These are phyloP conservation scores for Globisporangium camurandrum DNA, from an alignment of 352 stramenopile species.

Conservation along the genomic window DNA sequence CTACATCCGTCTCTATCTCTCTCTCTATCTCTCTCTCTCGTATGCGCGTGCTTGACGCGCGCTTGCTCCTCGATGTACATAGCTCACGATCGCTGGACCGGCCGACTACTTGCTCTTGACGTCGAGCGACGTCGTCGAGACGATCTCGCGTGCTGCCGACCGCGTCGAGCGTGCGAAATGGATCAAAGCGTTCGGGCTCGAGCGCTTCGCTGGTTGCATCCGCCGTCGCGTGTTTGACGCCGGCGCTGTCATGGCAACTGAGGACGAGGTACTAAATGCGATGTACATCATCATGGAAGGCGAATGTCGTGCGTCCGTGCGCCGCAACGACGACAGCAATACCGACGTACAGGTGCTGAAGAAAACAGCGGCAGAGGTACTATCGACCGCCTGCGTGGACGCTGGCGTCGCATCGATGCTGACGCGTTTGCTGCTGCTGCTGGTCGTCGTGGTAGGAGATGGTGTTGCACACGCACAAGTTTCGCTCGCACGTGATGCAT, in stretches of 20 bases:
- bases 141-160: conserved; percentile 18
- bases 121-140: conserved; percentile 25
- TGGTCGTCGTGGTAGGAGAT: no score
- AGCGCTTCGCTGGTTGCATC: conserved; percentile 26
- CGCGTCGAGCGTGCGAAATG: conserved; percentile 18
- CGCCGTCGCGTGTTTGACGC: conserved; percentile 26
- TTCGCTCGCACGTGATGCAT: conserved; percentile 14
- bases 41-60: no score
- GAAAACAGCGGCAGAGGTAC: neutral
- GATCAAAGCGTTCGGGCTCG: conserved; percentile 26
- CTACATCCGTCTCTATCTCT: no score
- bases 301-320: conserved; percentile 29
- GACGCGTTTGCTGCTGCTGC: neutral
- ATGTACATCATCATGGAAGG: conserved; percentile 34
- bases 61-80: no score
- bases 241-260: conserved; percentile 18
- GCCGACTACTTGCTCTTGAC: conserved; percentile 35
- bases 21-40: no score
- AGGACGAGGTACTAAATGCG: conserved; percentile 17
- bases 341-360: conserved; percentile 1
- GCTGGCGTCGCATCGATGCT: neutral
- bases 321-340: conserved; percentile 2
- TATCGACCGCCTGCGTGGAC: neutral
- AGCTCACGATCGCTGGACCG: conserved; percentile 16
- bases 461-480: conserved; percentile 21